Evolutionary conservation across 768 basidiomycete genomes (phyloP), one percentile per base, ranked within the genome.

Genomic region (Mycena polygramma): DNA sequence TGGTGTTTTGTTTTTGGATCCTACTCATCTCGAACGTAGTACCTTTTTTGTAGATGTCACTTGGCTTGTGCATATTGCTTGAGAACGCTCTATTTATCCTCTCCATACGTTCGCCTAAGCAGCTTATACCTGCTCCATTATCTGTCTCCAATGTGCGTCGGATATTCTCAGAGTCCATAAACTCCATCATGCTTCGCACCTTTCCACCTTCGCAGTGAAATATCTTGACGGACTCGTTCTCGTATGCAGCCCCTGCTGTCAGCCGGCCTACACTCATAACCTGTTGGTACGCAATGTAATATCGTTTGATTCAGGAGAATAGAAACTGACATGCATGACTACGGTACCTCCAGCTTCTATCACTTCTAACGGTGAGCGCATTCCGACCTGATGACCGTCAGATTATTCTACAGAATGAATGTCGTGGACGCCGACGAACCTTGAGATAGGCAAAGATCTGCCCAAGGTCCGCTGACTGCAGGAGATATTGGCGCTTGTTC

Each of bases 101-200:
- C 15, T 14, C 46, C 45, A n/a, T 48, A 60, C n/a, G 36, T 22
- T 14, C 17, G n/a, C 15, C 49, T 49, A 10, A 64, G 7, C 24
- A 64, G 17, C 35, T 41, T 55, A 14, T 11, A 64, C 2, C 61
- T 19, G 3, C 49, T 4, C 52, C 52, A 9, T 45, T 52, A 4
- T 15, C 63, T 8, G 63, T 51, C 26, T 55, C 63, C 17, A 64
- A 55, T 6, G 46, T 17, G 10, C 24, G 26, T 26, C 53, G 52
- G n/a, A 55, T 19, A 30, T 19, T 8, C 39, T 64, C 53, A 19
- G 52, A 45, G 43, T 64, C 52, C 17, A 9, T 15, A 37, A 64
- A 64, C 39, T 64, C 63, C 22, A 26, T 55, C 53, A 64, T 55
- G 19, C 63, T 64, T 24, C 9, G 14, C 39, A 64, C 53, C 41